Evolutionary conservation across 208 protist species (phyloP).

Genomic region (Trichomonas tenax): DNA sequence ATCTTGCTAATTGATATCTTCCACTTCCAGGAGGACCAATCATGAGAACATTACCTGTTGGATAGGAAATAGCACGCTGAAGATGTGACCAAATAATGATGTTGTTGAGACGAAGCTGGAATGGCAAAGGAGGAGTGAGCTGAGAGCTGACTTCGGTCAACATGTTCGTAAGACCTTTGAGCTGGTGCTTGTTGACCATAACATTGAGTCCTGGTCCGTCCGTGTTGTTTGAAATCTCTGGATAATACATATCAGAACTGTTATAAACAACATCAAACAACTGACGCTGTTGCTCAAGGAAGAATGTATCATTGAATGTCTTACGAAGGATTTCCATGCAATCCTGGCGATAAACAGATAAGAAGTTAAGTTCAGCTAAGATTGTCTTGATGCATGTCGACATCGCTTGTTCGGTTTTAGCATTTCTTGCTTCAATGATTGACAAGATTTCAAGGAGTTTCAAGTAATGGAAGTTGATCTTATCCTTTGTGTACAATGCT

Average conservation of each 20-base stretch:
- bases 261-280: background rate
- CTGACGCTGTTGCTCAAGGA: background rate
- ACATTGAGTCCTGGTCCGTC: background rate
- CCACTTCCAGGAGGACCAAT: background rate
- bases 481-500: background rate
- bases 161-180: background rate
- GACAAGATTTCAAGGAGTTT: background rate
- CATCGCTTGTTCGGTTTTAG: background rate
- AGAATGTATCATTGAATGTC: background rate
- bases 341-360: background rate
- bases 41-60: background rate
- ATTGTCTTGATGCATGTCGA: background rate
- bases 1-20: background rate
- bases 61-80: background rate
- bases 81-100: background rate
- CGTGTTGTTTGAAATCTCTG: background rate
- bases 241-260: background rate
- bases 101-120: background rate
- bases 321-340: background rate
- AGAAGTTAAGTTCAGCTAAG: background rate
- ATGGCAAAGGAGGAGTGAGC: background rate
- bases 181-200: background rate
- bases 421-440: background rate
- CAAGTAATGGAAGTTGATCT: background rate
- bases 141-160: background rate